A percentile compares a stretch with the other conserved stretches of the same genome.
phyloP scores from a whole-genome alignment of 805 yeast species.

The Yamadazyma sp. region DNA sequence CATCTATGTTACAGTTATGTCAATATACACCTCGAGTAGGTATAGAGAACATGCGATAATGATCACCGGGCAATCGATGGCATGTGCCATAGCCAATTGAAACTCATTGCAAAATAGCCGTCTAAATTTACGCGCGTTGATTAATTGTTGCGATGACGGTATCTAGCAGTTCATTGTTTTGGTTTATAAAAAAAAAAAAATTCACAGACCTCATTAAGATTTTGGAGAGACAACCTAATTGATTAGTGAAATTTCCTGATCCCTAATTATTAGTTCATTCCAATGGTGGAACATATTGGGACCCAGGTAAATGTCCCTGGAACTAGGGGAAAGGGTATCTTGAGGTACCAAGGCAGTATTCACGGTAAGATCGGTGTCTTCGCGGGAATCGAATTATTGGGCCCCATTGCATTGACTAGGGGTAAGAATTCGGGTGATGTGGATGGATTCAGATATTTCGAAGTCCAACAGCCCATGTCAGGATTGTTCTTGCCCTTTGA shows the following conservation, averaged over 20 bases:
- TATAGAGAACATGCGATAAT: too few species aligned
- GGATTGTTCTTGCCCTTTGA: conserved; percentile 74
- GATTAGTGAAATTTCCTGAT: background rate
- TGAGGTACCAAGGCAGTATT: conserved; percentile 72
- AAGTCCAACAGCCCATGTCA: conserved; percentile 58
- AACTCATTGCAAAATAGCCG: conserved; percentile 1
- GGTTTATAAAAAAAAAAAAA: conserved; percentile 1
- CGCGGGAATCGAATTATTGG: conserved; percentile 87
- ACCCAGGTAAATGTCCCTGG: conserved; percentile 57
- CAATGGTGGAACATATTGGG: conserved; percentile 28
- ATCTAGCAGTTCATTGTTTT: background rate
- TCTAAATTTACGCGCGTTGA: conserved; percentile 3
- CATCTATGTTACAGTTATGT: background rate
- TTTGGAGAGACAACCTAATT: background rate
- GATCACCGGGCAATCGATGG: too few species aligned
- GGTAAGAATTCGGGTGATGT: conserved; percentile 91
- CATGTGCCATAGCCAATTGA: background rate
- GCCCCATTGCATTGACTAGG: conserved; percentile 50
- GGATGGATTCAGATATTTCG: conserved; percentile 68
- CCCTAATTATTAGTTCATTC: too few species aligned
- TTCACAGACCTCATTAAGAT: conserved; percentile 2
- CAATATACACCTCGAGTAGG: too few species aligned
- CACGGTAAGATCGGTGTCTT: conserved; percentile 69
- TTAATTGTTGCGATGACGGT: too few species aligned
- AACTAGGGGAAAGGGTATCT: conserved; percentile 61